Base-by-base conservation (phyloP, 495 filamentous ascomycete genomes). In the Tuber magnatum region DNA sequence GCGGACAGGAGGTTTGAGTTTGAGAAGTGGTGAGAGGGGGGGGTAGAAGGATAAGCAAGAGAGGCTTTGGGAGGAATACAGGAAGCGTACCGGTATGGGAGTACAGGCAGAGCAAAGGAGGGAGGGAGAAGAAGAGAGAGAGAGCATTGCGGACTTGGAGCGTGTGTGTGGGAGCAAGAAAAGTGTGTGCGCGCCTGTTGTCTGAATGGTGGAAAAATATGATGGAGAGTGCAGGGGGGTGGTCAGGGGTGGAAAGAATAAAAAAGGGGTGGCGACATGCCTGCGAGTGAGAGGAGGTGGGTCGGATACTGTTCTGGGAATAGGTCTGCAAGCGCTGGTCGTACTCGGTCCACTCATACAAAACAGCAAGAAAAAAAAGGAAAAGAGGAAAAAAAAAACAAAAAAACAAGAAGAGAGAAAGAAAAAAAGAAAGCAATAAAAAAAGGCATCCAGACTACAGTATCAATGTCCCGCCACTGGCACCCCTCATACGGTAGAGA, bases 391-490 rank as follows among this genome's bases (percentile, higher is more conserved):
- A n/a, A 12, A 24, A 51, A 8, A 78, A 69, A 56, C 2, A 28
- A 56, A 56, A 78, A 69, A 75, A 79, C 43, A 78, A 80, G 76
- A 81, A 82, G 80, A 82, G 79, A 78, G 78, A 75, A 81, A 81
- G 78, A 10, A 6, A 71, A 78, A 75, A 83, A 78, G 79, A 83
- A 80, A 81, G 77, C 76, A 80, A 81, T 76, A 81, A 79, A 84
- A 83, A 82, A 81, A 81, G 83, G 78, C 77, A 83, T 83, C 80
- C 81, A 83, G 80, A 81, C 78, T 78, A n/a, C n/a, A n/a, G n/a
- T n/a, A 82, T 82, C 70, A 82, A 83, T 80, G 79, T 74, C 61
- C n/a, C 68, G n/a, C 76, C 76, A 79, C 78, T 79, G 12, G 70
- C 20, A 71, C 73, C 40, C 35, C 20, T 46, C 61, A 32, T 20